Percentiles rank a stretch among this genome's conserved stretches.
phyloP scores from a whole-genome alignment of 2,329 filamentous ascomycete genomes.

The Acrocalymma vagum region DNA sequence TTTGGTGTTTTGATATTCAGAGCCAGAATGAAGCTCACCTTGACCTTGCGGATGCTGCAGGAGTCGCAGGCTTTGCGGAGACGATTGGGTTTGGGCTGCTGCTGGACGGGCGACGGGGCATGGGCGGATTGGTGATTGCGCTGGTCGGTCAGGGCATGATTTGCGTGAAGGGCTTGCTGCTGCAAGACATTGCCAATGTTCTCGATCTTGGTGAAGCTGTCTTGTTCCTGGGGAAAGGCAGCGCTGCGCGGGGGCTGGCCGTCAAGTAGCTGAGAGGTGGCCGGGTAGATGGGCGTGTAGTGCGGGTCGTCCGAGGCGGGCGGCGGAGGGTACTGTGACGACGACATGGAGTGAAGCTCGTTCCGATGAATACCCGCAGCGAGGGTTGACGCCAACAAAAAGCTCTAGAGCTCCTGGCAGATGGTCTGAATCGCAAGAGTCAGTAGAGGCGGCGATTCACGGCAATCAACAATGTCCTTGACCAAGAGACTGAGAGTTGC shows the following conservation, averaged over 20 bases:
- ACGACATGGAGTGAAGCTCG: conserved; percentile 18
- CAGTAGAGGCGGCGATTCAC: no score
- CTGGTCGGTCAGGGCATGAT: conserved; percentile 40
- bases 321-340: conserved; percentile 31
- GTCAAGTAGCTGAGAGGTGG: conserved; percentile 26
- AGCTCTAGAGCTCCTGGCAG: no score
- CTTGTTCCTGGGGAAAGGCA: conserved; percentile 13
- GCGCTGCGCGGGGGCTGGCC: conserved; percentile 6
- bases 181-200: conserved; percentile 47
- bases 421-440: no score
- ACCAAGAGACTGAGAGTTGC: no score
- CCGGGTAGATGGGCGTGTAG: conserved; percentile 44
- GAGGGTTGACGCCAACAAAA: conserved; percentile 1
- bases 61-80: conserved; percentile 53
- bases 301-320: conserved; percentile 37
- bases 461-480: no score
- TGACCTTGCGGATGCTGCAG: conserved; percentile 53
- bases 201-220: conserved; percentile 43
- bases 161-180: conserved; percentile 47
- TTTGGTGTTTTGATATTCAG: no score
- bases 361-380: conserved; percentile 17
- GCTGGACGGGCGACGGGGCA: conserved; percentile 14
- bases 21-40: conserved; percentile 25
- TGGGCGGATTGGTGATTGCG: conserved; percentile 22
- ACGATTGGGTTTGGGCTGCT: conserved; percentile 44